Evolutionary conservation across 768 basidiomycete species (phyloP), one percentile per base, ranked within the genome.

Genomic region (Pulveroboletus sp.): DNA sequence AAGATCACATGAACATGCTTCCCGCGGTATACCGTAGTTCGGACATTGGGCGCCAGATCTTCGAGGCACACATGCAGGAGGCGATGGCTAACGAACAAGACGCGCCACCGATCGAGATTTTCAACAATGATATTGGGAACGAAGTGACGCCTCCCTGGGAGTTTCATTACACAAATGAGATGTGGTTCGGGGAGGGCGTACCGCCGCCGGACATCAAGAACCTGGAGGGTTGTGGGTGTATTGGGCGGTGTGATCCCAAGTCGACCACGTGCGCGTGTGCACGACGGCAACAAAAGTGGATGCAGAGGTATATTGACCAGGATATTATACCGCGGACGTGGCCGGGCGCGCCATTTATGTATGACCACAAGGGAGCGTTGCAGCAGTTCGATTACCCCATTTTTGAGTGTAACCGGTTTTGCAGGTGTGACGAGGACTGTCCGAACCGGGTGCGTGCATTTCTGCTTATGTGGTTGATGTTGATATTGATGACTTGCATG

Each of bases 381-480:
- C 79, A 75, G 54, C 55, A 61, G 4, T 56, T 67, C 14, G 76
- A 72, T 6, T 76, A 75, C 46, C 87, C 90, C 0, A 82, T 94
- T 23, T 88, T 88, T 57, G 93, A 97, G 67, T 97, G 93, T 62
- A 91, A 93, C 60, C 82, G 78, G 37, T 71, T 82, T 24, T 97
- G 93, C 62, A 75, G 76, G 2, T 97, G 93, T 67, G 82, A 82
- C 13, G 85, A 87, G 2, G 81, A 85, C 37, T 97, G 93, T 63
- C 73, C 71, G 41, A 95, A 94, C 67, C 70, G 92, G 67, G 92
- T 93, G 60, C 35, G 41, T 45, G 13, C 1, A 8, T 21, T 19
- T 1, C 13, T 29, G 4, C 21, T 10, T n/a, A 35, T 43, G 25
- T 40, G 42, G 12, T 36, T 37, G 3, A 47, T 40, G 17, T 4